Conservation (phyloP, 1,284 basidiomycete genomes). For the Cerioporus squamosus region DNA sequence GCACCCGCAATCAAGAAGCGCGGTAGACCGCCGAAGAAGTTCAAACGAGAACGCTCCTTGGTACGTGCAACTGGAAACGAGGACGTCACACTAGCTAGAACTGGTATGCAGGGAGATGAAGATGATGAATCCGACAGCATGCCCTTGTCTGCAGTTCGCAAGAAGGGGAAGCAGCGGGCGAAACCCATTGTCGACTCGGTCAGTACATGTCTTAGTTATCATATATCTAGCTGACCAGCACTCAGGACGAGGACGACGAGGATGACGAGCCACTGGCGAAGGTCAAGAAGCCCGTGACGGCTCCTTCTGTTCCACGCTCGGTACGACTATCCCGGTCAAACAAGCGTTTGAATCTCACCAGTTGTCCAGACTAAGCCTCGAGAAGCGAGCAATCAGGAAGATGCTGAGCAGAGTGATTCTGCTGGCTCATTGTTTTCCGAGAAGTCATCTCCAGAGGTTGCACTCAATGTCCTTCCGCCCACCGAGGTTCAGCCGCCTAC, state of each 20-base stretch:
- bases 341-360: neutral
- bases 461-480: conserved; percentile 2
- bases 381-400: neutral
- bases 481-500: neutral
- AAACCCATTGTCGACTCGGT: neutral
- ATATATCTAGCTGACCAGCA: neutral
- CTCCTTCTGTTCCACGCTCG: neutral
- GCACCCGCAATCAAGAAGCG: conserved; percentile 9
- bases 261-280: conserved; percentile 12
- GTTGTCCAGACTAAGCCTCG: neutral
- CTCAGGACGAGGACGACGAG: conserved; percentile 7
- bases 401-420: conserved; percentile 6
- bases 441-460: conserved; percentile 24
- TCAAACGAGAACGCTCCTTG: neutral
- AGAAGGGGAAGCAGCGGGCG: conserved; percentile 17
- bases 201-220: neutral
- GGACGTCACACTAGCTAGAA: too few species aligned
- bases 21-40: conserved; percentile 5
- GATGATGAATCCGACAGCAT: conserved; percentile 8
- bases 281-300: conserved; percentile 4
- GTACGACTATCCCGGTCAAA: neutral
- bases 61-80: neutral
- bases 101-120: neutral
- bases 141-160: conserved; percentile 4
- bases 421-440: conserved; percentile 29